Base-by-base conservation (phyloP, 139 green algal genomes). In the Gonium pectorale region DNA sequence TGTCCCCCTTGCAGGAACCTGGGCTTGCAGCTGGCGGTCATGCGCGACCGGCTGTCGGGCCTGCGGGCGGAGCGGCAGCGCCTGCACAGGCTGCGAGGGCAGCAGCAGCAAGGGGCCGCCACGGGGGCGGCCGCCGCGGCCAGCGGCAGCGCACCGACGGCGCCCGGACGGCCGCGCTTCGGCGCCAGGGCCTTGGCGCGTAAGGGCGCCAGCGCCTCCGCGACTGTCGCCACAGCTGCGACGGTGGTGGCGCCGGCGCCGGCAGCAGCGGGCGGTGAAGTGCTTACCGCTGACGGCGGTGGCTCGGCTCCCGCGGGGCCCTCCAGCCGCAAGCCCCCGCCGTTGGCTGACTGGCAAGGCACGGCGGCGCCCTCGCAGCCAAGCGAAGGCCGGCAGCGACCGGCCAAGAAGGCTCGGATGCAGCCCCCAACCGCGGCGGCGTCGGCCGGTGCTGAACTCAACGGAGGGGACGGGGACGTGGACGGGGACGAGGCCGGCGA, bases 1-100 rank as follows among this genome's bases (percentile, higher is more conserved):
- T n/a, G n/a, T n/a, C n/a, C n/a, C n/a, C n/a, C n/a, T 67, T 88
- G 41, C 84, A 88, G 72, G 26, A n/a, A n/a, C n/a, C n/a, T n/a
- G n/a, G n/a, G n/a, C n/a, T n/a, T n/a, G n/a, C n/a, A n/a, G n/a
- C n/a, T 80, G 37, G 77, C 67, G 6, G 79, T 86, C 35, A 81
- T 90, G 75, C 66, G 85, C 52, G 46, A 87, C 77, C 89, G 89
- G 6, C 81, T 85, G 29, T 69, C 37, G 13, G 60, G 95, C 26
- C 89, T 96, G 35, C 92, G 96, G 80, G 95, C 93, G 17, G 95
- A 98, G 87, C 67, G 91, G 0, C 93, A 96, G 74, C 81, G 93
- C 7, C 85, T 97, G 35, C 64, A 37, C 21, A 5, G 27, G 22
- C 33, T 4, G 26, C 64, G 41, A 2, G 5, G 35, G 31, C 37